These are phyloP conservation scores for Hyparrhenia diplandra DNA, from an alignment of 176 grass and related monocot genomes.

Conservation along the genomic window DNA sequence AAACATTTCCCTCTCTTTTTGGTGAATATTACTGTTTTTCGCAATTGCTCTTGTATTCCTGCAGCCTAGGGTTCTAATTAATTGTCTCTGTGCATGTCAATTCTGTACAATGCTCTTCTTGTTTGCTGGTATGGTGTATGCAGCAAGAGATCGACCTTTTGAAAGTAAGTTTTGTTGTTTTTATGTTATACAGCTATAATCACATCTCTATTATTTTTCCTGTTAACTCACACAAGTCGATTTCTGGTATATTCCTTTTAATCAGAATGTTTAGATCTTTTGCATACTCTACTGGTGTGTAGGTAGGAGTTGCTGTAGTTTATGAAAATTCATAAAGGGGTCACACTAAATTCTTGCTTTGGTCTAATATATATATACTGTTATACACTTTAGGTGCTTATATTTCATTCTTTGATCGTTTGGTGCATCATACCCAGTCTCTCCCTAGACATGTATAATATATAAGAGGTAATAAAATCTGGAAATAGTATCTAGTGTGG, in stretches of 20 bases:
- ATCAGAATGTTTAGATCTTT: not conserved
- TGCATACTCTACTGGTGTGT: not conserved
- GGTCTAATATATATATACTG: not conserved
- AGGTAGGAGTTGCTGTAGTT: conserved; percentile 1
- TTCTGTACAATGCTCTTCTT: conserved; percentile 24
- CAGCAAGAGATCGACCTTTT: conserved; percentile 99
- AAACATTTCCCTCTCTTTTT: not conserved
- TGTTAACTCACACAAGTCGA: not conserved
- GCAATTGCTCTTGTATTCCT: not conserved
- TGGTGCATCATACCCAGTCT: not conserved
- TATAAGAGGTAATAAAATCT: not conserved
- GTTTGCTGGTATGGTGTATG: conserved; percentile 29
- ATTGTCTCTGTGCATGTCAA: conserved; percentile 39
- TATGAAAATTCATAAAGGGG: conserved; percentile 13
- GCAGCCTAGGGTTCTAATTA: conserved; percentile 2
- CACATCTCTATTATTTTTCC: conserved; percentile 1
- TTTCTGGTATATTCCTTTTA: not conserved
- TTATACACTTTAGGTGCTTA: not conserved
- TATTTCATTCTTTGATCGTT: not conserved
- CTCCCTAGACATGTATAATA: not conserved
- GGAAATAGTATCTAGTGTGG: not conserved
- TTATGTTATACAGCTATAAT: conserved; percentile 13
- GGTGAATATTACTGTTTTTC: not conserved
- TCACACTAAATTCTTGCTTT: not conserved
- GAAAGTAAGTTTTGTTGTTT: conserved; percentile 59